Percentiles rank a stretch among this genome's conserved stretches.
These are phyloP conservation scores for Rhododendron vialii DNA, from an alignment of 148 eudicot species.

Conservation along the genomic window DNA sequence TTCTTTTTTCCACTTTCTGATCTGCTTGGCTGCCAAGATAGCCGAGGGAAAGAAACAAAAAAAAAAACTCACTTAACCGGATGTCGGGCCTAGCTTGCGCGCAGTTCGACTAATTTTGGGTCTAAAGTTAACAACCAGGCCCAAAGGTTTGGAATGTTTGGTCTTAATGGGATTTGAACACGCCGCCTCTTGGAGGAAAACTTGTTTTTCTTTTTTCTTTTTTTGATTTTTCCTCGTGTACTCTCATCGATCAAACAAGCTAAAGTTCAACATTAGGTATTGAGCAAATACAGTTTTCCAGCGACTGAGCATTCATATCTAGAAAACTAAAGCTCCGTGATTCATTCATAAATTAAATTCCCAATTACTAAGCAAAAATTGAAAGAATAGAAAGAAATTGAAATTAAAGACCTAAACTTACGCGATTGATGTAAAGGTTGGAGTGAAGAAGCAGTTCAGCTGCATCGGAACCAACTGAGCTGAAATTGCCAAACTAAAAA, in stretches of 20 bases:
- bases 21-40: not conserved
- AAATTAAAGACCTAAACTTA: not conserved
- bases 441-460: constrained; percentile 1
- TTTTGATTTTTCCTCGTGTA: not conserved
- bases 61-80: not conserved
- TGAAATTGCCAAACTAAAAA: not conserved
- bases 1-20: not conserved
- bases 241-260: not conserved
- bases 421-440: not conserved
- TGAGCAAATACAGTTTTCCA: not conserved
- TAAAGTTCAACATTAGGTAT: not conserved
- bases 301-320: not conserved
- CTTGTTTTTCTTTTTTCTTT: not conserved
- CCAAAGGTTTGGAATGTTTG: too few relatives aligned
- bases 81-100: too few relatives aligned
- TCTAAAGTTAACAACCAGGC: too few relatives aligned
- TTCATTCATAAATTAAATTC: not conserved
- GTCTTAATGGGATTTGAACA: too few relatives aligned
- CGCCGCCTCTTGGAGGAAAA: not conserved
- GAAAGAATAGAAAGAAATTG: not conserved
- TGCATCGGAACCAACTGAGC: constrained; percentile 1
- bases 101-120: too few relatives aligned
- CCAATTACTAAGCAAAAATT: not conserved
- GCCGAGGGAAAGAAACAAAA: not conserved
- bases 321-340: not conserved